Evolutionary conservation across 2,329 filamentous ascomycete genomes (phyloP).

Genomic region (Aspergillus thermomutatus): DNA sequence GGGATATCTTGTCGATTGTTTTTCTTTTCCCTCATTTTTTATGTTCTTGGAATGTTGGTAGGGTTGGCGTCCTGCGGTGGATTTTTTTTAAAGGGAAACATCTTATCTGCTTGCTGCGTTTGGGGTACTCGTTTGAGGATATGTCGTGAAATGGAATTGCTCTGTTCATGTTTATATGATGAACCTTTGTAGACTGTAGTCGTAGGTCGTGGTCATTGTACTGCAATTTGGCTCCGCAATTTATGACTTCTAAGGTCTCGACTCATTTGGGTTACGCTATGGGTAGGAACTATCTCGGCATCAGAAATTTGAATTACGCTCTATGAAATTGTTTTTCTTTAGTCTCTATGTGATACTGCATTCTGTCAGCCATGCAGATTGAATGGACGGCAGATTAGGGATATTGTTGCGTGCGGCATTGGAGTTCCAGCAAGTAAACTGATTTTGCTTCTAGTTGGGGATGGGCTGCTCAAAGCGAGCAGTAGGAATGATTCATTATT

Average conservation of each 20-base stretch:
- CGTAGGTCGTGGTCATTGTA: neutral
- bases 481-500: neutral
- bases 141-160: slow-evolving; percentile 20
- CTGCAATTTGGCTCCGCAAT: neutral
- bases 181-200: neutral
- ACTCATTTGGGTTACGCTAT: neutral
- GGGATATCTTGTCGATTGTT: slow-evolving; percentile 23
- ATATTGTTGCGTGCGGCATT: neutral
- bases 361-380: too few species aligned
- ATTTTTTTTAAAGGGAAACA: slow-evolving; percentile 29
- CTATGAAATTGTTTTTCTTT: neutral
- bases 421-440: neutral
- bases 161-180: slow-evolving; percentile 8
- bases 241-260: neutral
- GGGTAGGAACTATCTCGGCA: neutral
- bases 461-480: neutral
- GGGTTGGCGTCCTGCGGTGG: slow-evolving; percentile 37
- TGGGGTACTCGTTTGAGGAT: slow-evolving; percentile 10
- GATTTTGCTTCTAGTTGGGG: neutral
- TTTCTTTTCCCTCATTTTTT: slow-evolving; percentile 15
- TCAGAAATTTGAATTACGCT: neutral
- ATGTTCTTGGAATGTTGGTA: slow-evolving; percentile 25
- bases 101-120: slow-evolving; percentile 18
- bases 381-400: neutral
- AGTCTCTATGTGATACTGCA: neutral